Evolutionary conservation across 1,284 basidiomycete genomes (phyloP).

Genomic region (Apiotrichum domesticum): DNA sequence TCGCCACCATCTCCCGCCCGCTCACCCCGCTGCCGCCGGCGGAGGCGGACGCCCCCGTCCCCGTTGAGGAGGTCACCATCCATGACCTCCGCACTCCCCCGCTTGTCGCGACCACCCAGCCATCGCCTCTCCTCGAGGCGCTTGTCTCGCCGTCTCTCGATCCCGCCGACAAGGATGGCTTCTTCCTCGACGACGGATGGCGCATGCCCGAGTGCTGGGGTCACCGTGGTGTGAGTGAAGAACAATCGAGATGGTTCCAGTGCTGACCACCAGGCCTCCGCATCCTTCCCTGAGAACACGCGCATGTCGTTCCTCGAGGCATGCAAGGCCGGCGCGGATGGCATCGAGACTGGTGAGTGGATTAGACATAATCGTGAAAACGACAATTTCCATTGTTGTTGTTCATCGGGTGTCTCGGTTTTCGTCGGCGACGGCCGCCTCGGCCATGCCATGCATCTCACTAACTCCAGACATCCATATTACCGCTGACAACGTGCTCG

Average conservation of each 20-base stretch:
- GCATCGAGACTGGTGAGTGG: slow-evolving; percentile 70
- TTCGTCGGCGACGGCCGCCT: no score
- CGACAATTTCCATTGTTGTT: not conserved
- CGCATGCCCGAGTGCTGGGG: slow-evolving; percentile 74
- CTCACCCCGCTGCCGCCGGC: slow-evolving; percentile 1
- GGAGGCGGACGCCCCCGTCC: not conserved
- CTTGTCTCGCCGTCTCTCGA: slow-evolving; percentile 27
- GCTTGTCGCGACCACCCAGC: slow-evolving; percentile 18
- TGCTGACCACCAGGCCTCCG: slow-evolving; percentile 60
- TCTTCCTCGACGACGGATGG: slow-evolving; percentile 16
- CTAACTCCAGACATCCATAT: slow-evolving; percentile 80
- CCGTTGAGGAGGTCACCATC: not conserved
- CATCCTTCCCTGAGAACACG: slow-evolving; percentile 80
- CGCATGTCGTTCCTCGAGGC: slow-evolving; percentile 87
- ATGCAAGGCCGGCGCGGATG: slow-evolving; percentile 86
- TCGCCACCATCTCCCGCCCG: not conserved
- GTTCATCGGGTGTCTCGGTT: slow-evolving; percentile 64
- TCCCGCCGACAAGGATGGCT: slow-evolving; percentile 15
- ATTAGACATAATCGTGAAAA: no score
- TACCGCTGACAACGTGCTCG: slow-evolving; percentile 76
- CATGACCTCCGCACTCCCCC: slow-evolving; percentile 18
- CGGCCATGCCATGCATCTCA: not conserved
- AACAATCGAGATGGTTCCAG: no score
- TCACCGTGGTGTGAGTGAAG: slow-evolving; percentile 73
- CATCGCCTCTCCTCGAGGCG: slow-evolving; percentile 27